Percentiles rank a stretch among this genome's conserved stretches.
Evolutionary conservation across 768 basidiomycete genomes (phyloP).

Genomic region (Pholiota microspora): DNA sequence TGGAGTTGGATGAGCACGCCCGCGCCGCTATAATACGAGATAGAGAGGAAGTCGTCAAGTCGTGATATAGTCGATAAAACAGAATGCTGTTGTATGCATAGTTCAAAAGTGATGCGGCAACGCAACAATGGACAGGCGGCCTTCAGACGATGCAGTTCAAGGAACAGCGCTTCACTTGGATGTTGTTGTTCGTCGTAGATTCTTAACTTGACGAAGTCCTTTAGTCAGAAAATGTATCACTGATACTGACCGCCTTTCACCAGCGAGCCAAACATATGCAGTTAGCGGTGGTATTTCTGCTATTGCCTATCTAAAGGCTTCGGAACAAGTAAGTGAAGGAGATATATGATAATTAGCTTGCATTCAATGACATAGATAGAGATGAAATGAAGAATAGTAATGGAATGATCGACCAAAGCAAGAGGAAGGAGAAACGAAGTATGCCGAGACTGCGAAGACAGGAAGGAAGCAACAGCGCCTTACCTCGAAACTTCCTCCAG

Average conservation of each 20-base stretch:
- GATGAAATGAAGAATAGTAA: neutral
- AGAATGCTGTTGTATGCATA: no score
- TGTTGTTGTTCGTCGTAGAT: neutral
- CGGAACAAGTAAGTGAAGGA: neutral
- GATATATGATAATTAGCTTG: neutral
- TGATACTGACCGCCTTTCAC: neutral
- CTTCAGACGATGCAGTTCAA: no score
- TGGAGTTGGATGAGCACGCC: no score
- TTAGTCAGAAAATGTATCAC: neutral
- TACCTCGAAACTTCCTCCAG: conserved; percentile 20
- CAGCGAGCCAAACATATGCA: neutral
- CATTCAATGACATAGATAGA: neutral
- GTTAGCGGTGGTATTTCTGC: neutral
- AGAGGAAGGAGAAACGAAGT: conserved; percentile 1
- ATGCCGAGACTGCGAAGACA: no score
- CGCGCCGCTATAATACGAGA: no score
- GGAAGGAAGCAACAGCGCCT: neutral
- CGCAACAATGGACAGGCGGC: no score
- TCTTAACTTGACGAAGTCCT: neutral
- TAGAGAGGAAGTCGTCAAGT: neutral
- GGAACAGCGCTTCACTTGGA: no score
- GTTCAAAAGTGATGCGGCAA: no score
- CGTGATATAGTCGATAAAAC: no score
- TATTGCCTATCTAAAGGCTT: neutral
- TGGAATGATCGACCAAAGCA: conserved; percentile 2